A percentile compares a stretch with the other conserved stretches of the same genome.
These are phyloP conservation scores for Notholithocarpus densiflorus DNA, from an alignment of 306 rosid genomes.

Conservation along the genomic window DNA sequence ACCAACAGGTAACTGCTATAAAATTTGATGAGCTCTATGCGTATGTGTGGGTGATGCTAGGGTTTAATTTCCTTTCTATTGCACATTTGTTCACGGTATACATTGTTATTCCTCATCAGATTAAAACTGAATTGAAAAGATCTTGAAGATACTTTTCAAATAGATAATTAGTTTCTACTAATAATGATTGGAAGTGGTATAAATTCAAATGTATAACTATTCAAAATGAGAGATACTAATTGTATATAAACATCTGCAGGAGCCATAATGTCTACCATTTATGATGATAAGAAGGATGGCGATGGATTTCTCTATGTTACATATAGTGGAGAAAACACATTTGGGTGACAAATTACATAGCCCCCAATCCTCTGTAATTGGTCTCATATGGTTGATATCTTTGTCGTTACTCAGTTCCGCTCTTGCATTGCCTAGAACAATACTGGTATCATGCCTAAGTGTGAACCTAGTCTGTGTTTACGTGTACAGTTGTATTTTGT, in stretches of 20 bases:
- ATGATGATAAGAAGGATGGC: slow-evolving; percentile 5
- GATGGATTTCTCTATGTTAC: slow-evolving; percentile 7
- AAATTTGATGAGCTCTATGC: background rate
- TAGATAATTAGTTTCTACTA: background rate
- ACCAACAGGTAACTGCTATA: slow-evolving; percentile 1
- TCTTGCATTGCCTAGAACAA: background rate
- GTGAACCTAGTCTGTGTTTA: background rate
- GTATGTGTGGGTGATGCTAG: background rate
- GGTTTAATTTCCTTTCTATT: background rate
- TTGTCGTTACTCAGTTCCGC: background rate
- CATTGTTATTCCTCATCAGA: background rate
- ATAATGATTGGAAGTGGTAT: background rate
- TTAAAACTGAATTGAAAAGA: background rate
- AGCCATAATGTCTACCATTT: slow-evolving; percentile 3
- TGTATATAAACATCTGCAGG: background rate
- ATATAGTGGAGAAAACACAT: slow-evolving; percentile 10
- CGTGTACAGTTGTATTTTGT: slow-evolving; percentile 18
- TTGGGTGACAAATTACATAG: slow-evolving; percentile 22
- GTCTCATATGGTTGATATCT: background rate
- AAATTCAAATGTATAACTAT: background rate
- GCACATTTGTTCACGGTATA: background rate
- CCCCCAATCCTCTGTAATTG: background rate
- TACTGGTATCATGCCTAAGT: background rate
- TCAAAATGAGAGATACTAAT: background rate
- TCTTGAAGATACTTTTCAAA: background rate